Base-by-base conservation (phyloP, 495 filamentous ascomycete genomes). In the Polyplosphaeria fusca region DNA sequence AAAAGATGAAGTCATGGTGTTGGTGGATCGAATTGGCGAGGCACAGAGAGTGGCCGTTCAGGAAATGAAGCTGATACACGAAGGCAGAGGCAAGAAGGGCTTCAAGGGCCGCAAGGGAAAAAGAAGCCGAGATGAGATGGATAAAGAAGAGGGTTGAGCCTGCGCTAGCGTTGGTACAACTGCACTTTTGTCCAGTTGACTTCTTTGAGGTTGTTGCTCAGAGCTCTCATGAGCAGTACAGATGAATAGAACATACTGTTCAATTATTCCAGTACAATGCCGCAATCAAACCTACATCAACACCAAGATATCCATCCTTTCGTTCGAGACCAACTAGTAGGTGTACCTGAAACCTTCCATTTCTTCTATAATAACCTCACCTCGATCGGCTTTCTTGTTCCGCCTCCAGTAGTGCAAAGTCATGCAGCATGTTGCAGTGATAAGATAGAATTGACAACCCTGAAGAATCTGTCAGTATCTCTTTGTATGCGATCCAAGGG, bases 1-100 rank as follows among this genome's bases (percentile, higher is more conserved):
- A 38, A 89, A 89, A 74, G 90, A 95, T 16, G 90, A 96, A 67
- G 90, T 88, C 0, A 87, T 96, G 87, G 77, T 95, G 7, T 72
- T 96, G 63, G 83, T 82, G 47, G 79, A 86, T 35, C 74, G 89
- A 5, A 87, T 94, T 0, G 82, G 82, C 16, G 90, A 95, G 69
- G 93, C 91, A 2, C 91, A 96, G 70, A 79, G 89, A 47, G 76
- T 86, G 60, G 88, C 92, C 4, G 82, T 85, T 30, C 83, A 78
- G 64, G 82, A 92, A 72, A 87, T 96, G 86, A 94, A 90, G 78
- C 78, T 80, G 49, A 68, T 87, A 65, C 80, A 92, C 54, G 91
- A 96, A 47, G 86, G 86, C 73, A 77, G 79, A 52, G 87, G 85
- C 1, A 85, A 77, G 32, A 82, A 76, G 61, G 83, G 86, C 0